Evolutionary conservation across 345 rosid species (phyloP), one percentile per base, ranked within the genome.

Genomic region (Acer campestre): DNA sequence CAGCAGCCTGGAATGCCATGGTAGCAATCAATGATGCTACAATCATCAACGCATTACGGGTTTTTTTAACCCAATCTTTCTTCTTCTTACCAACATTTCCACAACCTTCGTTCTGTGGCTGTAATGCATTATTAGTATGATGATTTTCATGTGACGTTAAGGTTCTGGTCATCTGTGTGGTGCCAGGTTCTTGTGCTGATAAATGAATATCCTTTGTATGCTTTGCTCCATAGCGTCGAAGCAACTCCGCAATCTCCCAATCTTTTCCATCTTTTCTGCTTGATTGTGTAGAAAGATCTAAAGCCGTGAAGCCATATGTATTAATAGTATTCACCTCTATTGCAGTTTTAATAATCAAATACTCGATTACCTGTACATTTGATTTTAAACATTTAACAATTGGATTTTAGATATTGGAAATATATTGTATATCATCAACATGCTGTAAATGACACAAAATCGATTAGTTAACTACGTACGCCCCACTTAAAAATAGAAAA

Each of bases 11-110:
- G 68, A 83, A 83, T 7, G 80, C 82, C 63, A 80, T 75, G 63
- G 84, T 80, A 17, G 82, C 82, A 27, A 81, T 78, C 18, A 84
- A 76, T 16, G 86, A 78, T 62, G 82, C 80, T 51, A 81, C 86
- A 31, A 81, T 55, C 80, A 84, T 78, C 42, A 78, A 58, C 12
- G 82, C 70, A 27, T 61, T 75, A 16, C 71, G 1, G 38, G 55
- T 78, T 16, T 75, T 66, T 17, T 40, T 63, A 12, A 66, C 11
- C 70, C 77, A 49, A 23, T 62, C 35, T 3, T 49, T 10, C 1
- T 77, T 5, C 16, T 13, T 25, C 64, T 71, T 35, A 10, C 0
- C 2, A 66, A 2, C 4, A 27, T 10, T 49, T 67, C 40, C 10
- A 18, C 16, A 3, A 0, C 14, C 25, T 7, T 27, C 23, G 46